Percentiles rank a stretch among this genome's conserved stretches.
Conservation (phyloP, 495 filamentous ascomycete species). For the Aspergillus panamensis region DNA sequence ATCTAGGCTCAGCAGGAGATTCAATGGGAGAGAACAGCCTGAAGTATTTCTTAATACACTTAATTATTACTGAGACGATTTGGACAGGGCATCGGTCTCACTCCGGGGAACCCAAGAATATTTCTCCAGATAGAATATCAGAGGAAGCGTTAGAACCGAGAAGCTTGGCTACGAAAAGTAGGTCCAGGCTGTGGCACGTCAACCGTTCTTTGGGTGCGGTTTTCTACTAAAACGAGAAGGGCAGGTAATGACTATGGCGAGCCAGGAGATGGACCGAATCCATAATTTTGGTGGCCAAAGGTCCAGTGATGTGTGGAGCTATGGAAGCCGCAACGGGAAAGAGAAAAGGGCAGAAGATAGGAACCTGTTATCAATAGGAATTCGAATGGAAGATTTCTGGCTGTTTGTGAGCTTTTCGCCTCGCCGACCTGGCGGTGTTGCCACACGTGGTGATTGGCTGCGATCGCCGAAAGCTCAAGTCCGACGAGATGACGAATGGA, state of each 20-base stretch:
- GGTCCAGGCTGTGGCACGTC: no score
- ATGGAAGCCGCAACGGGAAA: not conserved
- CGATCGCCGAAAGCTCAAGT: slow-evolving; percentile 21
- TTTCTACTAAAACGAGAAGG: not conserved
- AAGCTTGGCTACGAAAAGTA: no score
- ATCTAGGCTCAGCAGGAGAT: no score
- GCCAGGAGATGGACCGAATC: not conserved
- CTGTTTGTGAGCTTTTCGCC: not conserved
- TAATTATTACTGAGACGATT: no score
- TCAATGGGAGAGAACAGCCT: no score
- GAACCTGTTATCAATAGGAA: slow-evolving; percentile 16
- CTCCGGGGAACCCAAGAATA: no score
- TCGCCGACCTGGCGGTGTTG: slow-evolving; percentile 10
- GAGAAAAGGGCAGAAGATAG: slow-evolving; percentile 8
- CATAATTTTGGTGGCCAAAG: not conserved
- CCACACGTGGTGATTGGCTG: slow-evolving; percentile 15
- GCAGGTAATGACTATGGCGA: not conserved
- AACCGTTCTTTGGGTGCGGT: no score
- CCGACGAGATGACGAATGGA: not conserved
- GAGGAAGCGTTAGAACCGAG: no score
- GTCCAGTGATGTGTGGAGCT: slow-evolving; percentile 4
- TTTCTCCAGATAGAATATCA: no score
- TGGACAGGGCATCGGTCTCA: no score
- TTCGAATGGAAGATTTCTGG: not conserved
- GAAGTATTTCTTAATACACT: no score